phyloP scores from a whole-genome alignment of 495 filamentous ascomycete genomes.

The Achaetomiella virescens region DNA sequence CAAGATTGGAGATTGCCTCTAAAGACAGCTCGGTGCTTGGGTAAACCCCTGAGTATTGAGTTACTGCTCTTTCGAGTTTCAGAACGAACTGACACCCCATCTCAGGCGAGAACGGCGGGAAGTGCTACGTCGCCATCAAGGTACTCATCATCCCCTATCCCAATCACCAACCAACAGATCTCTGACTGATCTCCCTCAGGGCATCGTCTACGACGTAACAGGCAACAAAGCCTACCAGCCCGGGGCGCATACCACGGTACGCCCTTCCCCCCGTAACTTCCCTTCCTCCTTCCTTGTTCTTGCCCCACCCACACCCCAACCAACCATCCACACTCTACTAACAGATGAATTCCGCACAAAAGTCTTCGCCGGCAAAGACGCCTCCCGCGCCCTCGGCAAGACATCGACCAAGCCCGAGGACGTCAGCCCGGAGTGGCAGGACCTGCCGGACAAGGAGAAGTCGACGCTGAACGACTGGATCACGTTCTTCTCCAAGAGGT shows the following conservation, averaged over 20 bases:
- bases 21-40: neutral
- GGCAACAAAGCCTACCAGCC: conserved; percentile 79
- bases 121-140: conserved; percentile 92
- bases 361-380: conserved; percentile 96
- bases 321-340: neutral
- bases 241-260: conserved; percentile 81
- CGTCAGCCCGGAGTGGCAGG: conserved; percentile 75
- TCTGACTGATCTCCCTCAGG: conserved; percentile 33
- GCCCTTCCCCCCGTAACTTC: conserved; percentile 9
- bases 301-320: neutral
- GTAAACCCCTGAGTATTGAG: neutral
- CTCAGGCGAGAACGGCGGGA: conserved; percentile 54
- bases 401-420: conserved; percentile 85
- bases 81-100: neutral
- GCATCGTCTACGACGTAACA: conserved; percentile 88
- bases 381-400: conserved; percentile 78
- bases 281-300: neutral
- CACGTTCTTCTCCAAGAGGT: conserved; percentile 92
- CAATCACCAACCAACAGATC: conserved; percentile 3
- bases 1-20: neutral
- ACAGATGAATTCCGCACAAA: neutral
- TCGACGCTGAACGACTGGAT: conserved; percentile 81
- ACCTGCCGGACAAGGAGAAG: conserved; percentile 83
- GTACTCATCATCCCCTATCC: conserved; percentile 20
- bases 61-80: neutral